Base-by-base conservation (phyloP, 208 protist species). In the Angomonas deanei region DNA sequence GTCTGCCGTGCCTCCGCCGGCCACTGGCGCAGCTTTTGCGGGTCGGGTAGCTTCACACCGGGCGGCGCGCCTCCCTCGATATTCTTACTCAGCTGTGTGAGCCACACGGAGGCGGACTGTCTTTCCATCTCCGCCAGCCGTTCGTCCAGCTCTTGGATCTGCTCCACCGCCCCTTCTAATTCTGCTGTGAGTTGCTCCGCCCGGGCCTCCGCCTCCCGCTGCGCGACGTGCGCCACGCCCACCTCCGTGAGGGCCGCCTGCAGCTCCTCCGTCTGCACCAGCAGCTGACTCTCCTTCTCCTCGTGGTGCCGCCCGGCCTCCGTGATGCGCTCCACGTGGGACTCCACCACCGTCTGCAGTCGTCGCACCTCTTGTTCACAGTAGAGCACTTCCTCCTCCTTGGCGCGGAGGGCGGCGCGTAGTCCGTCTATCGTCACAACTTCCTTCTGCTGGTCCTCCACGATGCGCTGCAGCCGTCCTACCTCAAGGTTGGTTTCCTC, bases 311-410 rank as follows among this genome's bases (percentile, higher is more conserved):
- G 53, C 19, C 47, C 50, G 10, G 46, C 47, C 15, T 24, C 38
- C 28, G 70, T 72, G 34, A 71, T 64, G 36, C 78, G 71, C 21
- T 69, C 26, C 23, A 88, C 63, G 56, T 84, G 80, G 17, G 71
- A 58, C 13, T 91, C 79, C 47, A 91, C 60, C 32, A 87, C 68
- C 8, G 27, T 28, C 19, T 86, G 78, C 21, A 94, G 74, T 24
- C 82, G 76, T 50, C 68, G 46, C 17, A 94, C 80, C 53, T 94
- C 88, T 26, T 86, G 78, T 32, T 94, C 88, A 61, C 83, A 94
- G 27, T 90, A 58, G 31, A 71, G 74, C 30, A 94, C 62, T 63
- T 94, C 88, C 15, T 80, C 68, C 57, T 91, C 84, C 69, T 94
- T 94, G 5, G 77, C 80, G 17, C 80, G 71, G 49, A 89, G 55